Evolutionary conservation across 75 land plant species (phyloP).

Genomic region (Pinus albicaulis): DNA sequence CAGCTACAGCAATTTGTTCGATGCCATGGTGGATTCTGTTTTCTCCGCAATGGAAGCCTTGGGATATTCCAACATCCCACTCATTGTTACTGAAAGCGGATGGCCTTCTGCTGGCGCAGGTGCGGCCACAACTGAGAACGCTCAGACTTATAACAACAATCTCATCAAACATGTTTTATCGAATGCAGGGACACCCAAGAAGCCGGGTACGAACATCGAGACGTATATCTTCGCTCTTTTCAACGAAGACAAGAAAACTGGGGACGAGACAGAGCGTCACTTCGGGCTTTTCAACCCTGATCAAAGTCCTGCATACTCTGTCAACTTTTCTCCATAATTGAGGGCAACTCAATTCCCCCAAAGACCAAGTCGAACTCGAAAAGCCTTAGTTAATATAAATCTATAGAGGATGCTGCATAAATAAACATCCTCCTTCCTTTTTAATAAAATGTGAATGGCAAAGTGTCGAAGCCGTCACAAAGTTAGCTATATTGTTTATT

Average conservation of each 20-base stretch:
- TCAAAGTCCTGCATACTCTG: conserved; percentile 30
- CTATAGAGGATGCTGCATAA: no score
- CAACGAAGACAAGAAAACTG: conserved; percentile 42
- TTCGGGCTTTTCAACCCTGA: conserved; percentile 53
- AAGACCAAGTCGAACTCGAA: no score
- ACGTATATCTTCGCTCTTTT: conserved; percentile 60
- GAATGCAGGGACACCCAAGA: conserved; percentile 43
- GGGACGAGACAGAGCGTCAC: conserved; percentile 28
- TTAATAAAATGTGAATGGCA: no score
- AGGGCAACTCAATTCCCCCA: no score
- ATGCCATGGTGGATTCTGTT: conserved; percentile 45
- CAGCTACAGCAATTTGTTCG: conserved; percentile 10
- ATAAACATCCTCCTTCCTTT: no score
- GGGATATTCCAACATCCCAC: conserved; percentile 1
- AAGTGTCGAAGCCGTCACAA: no score
- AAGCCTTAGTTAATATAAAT: no score
- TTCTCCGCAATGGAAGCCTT: conserved; percentile 40
- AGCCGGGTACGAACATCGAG: conserved; percentile 31
- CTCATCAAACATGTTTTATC: conserved; percentile 36
- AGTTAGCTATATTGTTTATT: no score
- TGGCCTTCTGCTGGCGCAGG: conserved; percentile 49
- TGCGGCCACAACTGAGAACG: conserved; percentile 34
- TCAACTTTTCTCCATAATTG: conserved; percentile 13
- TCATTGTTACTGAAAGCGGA: conserved; percentile 61
- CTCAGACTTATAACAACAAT: conserved; percentile 37